Conservation (phyloP, 176 grass and related monocot genomes). For the Bonia amplexicaulis region DNA sequence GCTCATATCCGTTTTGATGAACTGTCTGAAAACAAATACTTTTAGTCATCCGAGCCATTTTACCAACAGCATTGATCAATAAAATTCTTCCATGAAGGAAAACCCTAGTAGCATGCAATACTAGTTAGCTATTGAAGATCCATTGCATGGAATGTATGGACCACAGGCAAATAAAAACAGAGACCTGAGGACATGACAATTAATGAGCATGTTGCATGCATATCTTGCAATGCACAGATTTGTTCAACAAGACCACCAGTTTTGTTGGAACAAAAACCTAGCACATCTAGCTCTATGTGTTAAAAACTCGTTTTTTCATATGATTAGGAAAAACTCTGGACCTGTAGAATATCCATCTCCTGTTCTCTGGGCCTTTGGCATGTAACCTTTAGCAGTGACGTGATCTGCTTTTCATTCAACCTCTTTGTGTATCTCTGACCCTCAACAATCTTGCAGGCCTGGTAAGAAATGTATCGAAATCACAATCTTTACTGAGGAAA, state of each 20-base stretch:
- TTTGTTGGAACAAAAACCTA: conserved; percentile 9
- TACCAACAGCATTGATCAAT: background rate
- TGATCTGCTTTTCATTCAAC: conserved; percentile 98
- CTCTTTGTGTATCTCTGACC: conserved; percentile 99
- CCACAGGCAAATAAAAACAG: conserved; percentile 28
- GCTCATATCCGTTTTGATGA: conserved; percentile 88
- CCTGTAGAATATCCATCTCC: conserved; percentile 97
- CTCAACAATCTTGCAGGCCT: conserved; percentile 99
- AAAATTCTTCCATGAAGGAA: background rate
- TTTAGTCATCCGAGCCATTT: conserved; percentile 4
- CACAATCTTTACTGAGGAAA: background rate
- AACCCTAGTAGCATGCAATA: conserved; percentile 24
- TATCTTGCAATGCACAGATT: background rate
- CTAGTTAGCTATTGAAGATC: background rate
- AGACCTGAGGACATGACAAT: conserved; percentile 4
- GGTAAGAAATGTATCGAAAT: background rate
- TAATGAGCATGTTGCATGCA: conserved; percentile 3
- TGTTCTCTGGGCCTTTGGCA: conserved; percentile 96
- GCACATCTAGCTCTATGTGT: background rate
- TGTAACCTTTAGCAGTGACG: conserved; percentile 91
- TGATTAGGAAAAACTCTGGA: conserved; percentile 17
- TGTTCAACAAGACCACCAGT: background rate
- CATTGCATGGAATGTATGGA: conserved; percentile 28
- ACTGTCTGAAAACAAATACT: conserved; percentile 67
- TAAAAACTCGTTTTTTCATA: background rate